Evolutionary conservation across 768 basidiomycete species (phyloP).

Genomic region (Candolleomyces eurysporus): DNA sequence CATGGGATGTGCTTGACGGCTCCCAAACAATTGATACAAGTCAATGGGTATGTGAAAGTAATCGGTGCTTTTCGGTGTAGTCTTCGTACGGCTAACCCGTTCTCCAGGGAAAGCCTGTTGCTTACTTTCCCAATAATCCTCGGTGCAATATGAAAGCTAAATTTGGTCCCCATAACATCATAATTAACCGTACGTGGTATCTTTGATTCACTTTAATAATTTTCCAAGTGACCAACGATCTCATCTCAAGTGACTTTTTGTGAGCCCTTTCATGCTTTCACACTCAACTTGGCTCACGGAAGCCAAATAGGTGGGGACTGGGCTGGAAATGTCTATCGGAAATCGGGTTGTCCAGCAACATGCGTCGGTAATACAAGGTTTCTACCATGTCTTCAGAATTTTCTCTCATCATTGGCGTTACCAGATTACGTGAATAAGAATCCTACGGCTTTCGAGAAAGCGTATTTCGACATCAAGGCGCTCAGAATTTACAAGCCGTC

Average conservation of each 20-base stretch:
- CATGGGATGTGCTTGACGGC: background rate
- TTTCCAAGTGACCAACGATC: background rate
- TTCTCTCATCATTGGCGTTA: background rate
- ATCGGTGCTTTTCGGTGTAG: background rate
- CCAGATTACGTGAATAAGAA: slow-evolving; percentile 65
- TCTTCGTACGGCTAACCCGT: background rate
- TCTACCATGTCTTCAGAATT: background rate
- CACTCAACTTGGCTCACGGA: background rate
- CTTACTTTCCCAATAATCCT: slow-evolving; percentile 56
- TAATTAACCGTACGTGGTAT: slow-evolving; percentile 51
- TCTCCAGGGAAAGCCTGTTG: slow-evolving; percentile 46
- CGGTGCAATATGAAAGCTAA: slow-evolving; percentile 53
- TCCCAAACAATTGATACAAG: background rate
- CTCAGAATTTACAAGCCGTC: slow-evolving; percentile 40
- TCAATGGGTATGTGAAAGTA: background rate
- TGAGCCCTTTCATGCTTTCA: slow-evolving; percentile 27
- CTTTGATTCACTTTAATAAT: background rate
- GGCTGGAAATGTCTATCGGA: slow-evolving; percentile 4
- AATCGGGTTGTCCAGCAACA: slow-evolving; percentile 8
- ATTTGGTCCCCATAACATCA: slow-evolving; percentile 58
- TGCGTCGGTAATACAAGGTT: slow-evolving; percentile 3
- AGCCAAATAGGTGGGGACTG: slow-evolving; percentile 6
- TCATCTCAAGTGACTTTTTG: slow-evolving; percentile 53
- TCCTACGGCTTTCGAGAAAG: slow-evolving; percentile 61
- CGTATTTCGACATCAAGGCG: slow-evolving; percentile 70